A percentile compares a stretch with the other conserved stretches of the same genome.
Conservation (phyloP, 2,329 filamentous ascomycete species). For the Colletotrichum gloeosporioides region DNA sequence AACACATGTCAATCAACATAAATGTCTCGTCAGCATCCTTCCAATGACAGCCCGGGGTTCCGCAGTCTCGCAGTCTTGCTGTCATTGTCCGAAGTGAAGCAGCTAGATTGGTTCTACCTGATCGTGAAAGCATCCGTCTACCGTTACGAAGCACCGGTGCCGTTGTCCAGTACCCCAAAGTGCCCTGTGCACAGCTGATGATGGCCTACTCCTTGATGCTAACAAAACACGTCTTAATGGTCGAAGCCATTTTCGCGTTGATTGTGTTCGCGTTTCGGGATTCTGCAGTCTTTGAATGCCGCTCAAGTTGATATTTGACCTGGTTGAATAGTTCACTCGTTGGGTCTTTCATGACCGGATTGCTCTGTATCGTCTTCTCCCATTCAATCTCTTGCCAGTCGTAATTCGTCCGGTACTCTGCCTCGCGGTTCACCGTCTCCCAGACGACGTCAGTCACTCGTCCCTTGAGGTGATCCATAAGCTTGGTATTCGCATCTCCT, state of each 20-base stretch:
- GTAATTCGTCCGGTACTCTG: background rate
- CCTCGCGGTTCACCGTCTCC: background rate
- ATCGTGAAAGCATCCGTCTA: background rate
- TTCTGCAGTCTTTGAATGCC: background rate
- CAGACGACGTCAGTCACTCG: background rate
- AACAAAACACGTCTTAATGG: background rate
- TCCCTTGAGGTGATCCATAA: background rate
- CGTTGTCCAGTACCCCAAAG: background rate
- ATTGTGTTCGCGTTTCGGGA: background rate
- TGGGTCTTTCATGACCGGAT: background rate
- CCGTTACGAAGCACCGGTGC: background rate
- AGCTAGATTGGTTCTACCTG: background rate
- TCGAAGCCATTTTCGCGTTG: background rate
- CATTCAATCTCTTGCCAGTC: background rate
- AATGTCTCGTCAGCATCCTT: background rate
- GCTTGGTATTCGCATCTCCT: background rate
- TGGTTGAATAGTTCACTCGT: background rate
- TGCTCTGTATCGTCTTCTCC: background rate
- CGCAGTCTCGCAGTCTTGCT: background rate
- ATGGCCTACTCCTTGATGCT: background rate
- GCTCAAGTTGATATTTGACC: background rate
- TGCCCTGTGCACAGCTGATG: background rate
- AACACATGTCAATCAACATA: background rate
- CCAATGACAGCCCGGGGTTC: background rate
- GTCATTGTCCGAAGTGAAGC: background rate